phyloP scores from a whole-genome alignment of 345 rosid genomes.

The Diplotaxis tenuifolia region DNA sequence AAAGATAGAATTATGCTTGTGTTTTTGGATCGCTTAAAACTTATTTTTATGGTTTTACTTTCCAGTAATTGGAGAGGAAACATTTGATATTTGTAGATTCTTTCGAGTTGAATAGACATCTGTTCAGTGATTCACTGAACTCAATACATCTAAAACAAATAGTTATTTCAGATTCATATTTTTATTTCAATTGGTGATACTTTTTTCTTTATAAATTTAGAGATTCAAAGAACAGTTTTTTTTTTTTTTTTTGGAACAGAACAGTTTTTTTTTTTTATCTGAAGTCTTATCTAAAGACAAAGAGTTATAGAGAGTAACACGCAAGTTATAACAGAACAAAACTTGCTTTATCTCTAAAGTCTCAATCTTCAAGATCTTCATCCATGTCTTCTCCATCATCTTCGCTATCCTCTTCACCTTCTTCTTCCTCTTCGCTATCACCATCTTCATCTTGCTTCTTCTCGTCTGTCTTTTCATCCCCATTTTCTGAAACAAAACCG shows the following conservation, averaged over 20 bases:
- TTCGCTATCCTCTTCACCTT: constrained; percentile 4
- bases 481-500: constrained; percentile 29
- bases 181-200: too few relatives aligned
- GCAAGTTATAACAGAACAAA: not conserved
- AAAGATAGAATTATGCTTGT: not conserved
- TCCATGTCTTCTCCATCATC: constrained; percentile 35
- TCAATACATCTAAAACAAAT: too few relatives aligned
- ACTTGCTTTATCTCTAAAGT: not conserved
- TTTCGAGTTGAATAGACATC: not conserved
- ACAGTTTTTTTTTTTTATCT: too few relatives aligned
- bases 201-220: too few relatives aligned
- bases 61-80: not conserved
- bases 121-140: too few relatives aligned
- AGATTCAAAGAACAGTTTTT: too few relatives aligned
- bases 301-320: too few relatives aligned
- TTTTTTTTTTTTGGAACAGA: too few relatives aligned
- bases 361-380: constrained; percentile 21
- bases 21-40: not conserved
- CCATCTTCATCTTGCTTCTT: constrained; percentile 14
- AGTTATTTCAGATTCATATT: too few relatives aligned
- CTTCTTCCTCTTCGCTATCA: constrained; percentile 11
- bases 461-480: constrained; percentile 15
- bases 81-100: not conserved
- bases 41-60: not conserved
- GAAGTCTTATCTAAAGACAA: too few relatives aligned